Evolutionary conservation across 345 rosid genomes (phyloP).

Genomic region (Turritis glabra): DNA sequence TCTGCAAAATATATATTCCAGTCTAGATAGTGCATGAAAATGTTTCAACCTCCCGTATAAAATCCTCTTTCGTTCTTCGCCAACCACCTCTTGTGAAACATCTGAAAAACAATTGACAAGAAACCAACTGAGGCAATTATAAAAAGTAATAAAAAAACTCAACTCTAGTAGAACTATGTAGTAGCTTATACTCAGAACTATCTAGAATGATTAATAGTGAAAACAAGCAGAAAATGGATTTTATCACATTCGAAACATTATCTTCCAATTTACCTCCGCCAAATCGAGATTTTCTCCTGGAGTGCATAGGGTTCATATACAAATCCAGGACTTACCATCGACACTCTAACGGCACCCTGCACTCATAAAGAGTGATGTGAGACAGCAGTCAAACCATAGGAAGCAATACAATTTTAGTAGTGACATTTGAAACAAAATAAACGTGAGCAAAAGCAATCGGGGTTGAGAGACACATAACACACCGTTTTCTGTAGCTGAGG

Average conservation of each 20-base stretch:
- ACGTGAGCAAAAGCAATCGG: not conserved
- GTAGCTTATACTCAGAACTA: not conserved
- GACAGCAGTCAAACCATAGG: conserved; percentile 11
- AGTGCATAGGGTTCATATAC: conserved; percentile 80
- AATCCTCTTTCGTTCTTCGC: conserved; percentile 87
- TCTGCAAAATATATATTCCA: not conserved
- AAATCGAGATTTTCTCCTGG: conserved; percentile 67
- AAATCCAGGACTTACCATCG: conserved; percentile 87
- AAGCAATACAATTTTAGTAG: not conserved
- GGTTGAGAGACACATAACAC: conserved; percentile 22
- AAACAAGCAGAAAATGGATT: not conserved
- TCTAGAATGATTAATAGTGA: not conserved
- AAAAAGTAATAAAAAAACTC: not conserved
- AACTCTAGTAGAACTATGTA: not conserved
- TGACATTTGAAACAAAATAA: not conserved
- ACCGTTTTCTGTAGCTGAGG: conserved; percentile 77
- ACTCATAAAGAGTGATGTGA: conserved; percentile 20
- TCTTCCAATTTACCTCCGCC: conserved; percentile 61
- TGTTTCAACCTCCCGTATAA: conserved; percentile 64
- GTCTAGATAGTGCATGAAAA: conserved; percentile 9
- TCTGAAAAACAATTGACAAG: conserved; percentile 38
- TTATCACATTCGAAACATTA: not conserved
- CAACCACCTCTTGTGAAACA: conserved; percentile 89
- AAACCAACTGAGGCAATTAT: conserved; percentile 22
- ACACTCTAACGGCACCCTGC: conserved; percentile 71